Conservation (phyloP, 352 stramenopile species). For the Phytophthora pseudosyringae region DNA sequence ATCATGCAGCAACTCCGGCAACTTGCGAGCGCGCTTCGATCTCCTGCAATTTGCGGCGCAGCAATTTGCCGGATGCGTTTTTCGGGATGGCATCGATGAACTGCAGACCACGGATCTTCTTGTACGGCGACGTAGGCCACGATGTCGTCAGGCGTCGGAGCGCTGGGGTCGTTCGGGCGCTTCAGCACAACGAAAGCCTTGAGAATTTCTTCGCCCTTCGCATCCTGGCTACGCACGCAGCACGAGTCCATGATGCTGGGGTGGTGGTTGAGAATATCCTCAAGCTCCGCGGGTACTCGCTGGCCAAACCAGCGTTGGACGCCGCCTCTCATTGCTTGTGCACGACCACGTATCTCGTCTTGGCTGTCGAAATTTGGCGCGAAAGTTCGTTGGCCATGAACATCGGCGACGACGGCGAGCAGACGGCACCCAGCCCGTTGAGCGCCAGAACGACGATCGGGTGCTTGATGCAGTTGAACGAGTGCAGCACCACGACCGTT, state of each 20-base stretch:
- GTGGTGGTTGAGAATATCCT: constrained; percentile 91
- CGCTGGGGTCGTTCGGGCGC: constrained; percentile 28
- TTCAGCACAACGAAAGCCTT: constrained; percentile 91
- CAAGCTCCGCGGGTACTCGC: constrained; percentile 82
- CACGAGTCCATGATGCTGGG: constrained; percentile 78
- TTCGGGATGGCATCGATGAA: constrained; percentile 93
- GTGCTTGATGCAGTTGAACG: constrained; percentile 65
- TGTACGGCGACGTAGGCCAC: constrained; percentile 90
- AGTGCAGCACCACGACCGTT: constrained; percentile 46
- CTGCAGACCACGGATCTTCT: constrained; percentile 87
- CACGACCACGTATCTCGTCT: too few species aligned
- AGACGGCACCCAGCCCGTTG: constrained; percentile 45
- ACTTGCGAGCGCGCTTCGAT: too few species aligned
- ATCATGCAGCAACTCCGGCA: too few species aligned
- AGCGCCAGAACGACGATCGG: constrained; percentile 51
- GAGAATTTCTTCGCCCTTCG: constrained; percentile 86
- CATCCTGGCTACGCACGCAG: constrained; percentile 67
- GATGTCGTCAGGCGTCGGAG: constrained; percentile 71
- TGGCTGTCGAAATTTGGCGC: too few species aligned
- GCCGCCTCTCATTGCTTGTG: too few species aligned
- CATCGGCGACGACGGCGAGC: constrained; percentile 42
- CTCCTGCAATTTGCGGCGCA: constrained; percentile 52
- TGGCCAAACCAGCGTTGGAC: too few species aligned
- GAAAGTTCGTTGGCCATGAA: constrained; percentile 18
- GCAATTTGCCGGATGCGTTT: constrained; percentile 91